Percentiles rank a stretch among this genome's conserved stretches.
Evolutionary conservation across 2,329 filamentous ascomycete genomes (phyloP).

Genomic region (Laburnicola sp.): DNA sequence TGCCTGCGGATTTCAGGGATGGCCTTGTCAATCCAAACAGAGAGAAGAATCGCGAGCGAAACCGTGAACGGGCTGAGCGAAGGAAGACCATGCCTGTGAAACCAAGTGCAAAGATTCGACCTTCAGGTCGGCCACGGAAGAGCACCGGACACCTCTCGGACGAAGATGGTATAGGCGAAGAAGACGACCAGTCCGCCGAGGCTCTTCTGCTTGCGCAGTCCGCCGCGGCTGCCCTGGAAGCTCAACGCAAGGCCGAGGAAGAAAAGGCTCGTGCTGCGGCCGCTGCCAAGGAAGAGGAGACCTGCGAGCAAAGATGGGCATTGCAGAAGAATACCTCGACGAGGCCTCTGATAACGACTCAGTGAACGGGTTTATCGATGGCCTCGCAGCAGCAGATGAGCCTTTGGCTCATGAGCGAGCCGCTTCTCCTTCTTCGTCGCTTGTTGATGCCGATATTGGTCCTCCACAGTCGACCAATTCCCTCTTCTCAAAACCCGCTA

Average conservation of each 20-base stretch:
- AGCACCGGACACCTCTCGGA: conserved; percentile 34
- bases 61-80: conserved; percentile 26
- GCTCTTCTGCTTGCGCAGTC: conserved; percentile 32
- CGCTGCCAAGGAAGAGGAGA: conserved; percentile 41
- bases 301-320: conserved; percentile 38
- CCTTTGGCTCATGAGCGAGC: conserved; percentile 12
- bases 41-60: conserved; percentile 29
- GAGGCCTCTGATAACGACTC: conserved; percentile 24
- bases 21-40: conserved; percentile 35
- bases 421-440: conserved; percentile 3
- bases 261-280: conserved; percentile 23
- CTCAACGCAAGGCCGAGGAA: conserved; percentile 25
- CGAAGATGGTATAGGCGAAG: conserved; percentile 33
- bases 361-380: conserved; percentile 33
- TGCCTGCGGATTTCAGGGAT: conserved; percentile 49
- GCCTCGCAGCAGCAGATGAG: conserved; percentile 28
- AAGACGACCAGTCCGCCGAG: conserved; percentile 33
- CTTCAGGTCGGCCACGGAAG: conserved; percentile 23
- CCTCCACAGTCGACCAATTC: conserved; percentile 31
- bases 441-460: conserved; percentile 11
- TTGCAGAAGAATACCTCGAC: conserved; percentile 39
- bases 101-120: conserved; percentile 31
- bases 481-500: conserved; percentile 31
- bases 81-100: conserved; percentile 31
- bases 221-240: conserved; percentile 30